Base-by-base conservation (phyloP, 2,329 filamentous ascomycete genomes). In the Shiraia sp. region DNA sequence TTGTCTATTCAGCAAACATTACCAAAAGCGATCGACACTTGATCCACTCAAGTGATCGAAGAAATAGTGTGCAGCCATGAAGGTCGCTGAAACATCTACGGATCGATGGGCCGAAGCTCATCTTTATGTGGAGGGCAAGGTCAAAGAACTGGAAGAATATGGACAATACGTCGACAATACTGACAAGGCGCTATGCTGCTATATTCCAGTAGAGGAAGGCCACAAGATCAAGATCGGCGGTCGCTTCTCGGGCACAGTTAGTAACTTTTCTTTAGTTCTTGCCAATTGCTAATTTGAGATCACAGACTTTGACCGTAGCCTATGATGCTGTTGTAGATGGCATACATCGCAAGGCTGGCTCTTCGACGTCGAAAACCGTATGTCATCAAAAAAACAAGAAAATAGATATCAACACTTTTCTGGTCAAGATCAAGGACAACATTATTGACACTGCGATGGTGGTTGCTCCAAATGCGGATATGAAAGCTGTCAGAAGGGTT, bases 401-500 rank as follows among this genome's bases (percentile, higher is more conserved):
- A 39, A 25, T 63, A 1, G 49, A 59, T 1, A 36, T 49, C 10
- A 51, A 45, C 2, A 54, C 8, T 0, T 61, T 61, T 12, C 36
- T 63, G 0, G 54, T 40, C 42, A 45, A 53, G 27, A 51, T 34
- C 4, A 10, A 51, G 0, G 31, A 55, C 5, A 47, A 42, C 1
- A 39, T 96, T 49, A 95, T 97, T 53, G 93, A 93, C 47, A 97
- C 93, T 0, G 90, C 86, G 5, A 82, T 99, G 58, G 93, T 95
- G 66, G 92, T 97, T 2, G 88, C 88, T 2, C 90, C 91, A 22
- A 90, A 96, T 2, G 87, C 86, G 22, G 32, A 29, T 6, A 10
- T 45, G 1, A 16, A 10, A 1, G 25, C 37, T 5, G 40, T 41
- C 2, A 43, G 50, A 34, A 40, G 41, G 6, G 42, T 56, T 4